Evolutionary conservation across 2,329 filamentous ascomycete species (phyloP), one percentile per base, ranked within the genome.

Genomic region (Fusarium pseudoanthophilum): DNA sequence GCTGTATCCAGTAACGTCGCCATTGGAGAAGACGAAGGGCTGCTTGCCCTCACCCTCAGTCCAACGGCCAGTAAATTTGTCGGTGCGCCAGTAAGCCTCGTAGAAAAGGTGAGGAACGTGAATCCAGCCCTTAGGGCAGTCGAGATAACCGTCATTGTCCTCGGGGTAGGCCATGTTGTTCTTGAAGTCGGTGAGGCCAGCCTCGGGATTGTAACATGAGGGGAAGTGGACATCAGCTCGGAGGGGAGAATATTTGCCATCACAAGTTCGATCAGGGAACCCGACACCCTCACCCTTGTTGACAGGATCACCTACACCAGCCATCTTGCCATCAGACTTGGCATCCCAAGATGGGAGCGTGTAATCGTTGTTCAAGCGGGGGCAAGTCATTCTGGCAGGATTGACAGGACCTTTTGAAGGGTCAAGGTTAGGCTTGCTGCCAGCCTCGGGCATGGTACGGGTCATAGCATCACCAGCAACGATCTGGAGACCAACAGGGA

Each of bases 191-290:
- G 85, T 82, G 45, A 91, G 84, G 63, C 88, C 90, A 52, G 87
- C 85, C 46, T 86, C 80, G 36, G 91, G 92, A 81, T 93, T 88
- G 87, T 92, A 93, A 85, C 92, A 93, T 11, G 90, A 91, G 11
- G 92, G 92, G 83, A 93, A 92, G 84, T 92, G 91, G 45, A 93
- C 83, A 73, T 93, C 91, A 63, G 88, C 87, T 43, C 91, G 89
- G 49, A 90, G 85, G 67, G 90, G 90, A 58, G 90, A 91, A 73
- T 85, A 86, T 63, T 83, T 85, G 58, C 88, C 87, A 76, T 92
- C 89, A 79, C 93, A 95, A 77, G 91, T 88, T 79, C 88, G 86
- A 78, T 91, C 87, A 34, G 93, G 93, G 79, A 96, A 92, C n/a
- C 89, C 90, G 24, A 86, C 84, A 69, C 90, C 90, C 49, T 87